phyloP scores from a whole-genome alignment of 495 filamentous ascomycete genomes.

The Daldinia loculata region DNA sequence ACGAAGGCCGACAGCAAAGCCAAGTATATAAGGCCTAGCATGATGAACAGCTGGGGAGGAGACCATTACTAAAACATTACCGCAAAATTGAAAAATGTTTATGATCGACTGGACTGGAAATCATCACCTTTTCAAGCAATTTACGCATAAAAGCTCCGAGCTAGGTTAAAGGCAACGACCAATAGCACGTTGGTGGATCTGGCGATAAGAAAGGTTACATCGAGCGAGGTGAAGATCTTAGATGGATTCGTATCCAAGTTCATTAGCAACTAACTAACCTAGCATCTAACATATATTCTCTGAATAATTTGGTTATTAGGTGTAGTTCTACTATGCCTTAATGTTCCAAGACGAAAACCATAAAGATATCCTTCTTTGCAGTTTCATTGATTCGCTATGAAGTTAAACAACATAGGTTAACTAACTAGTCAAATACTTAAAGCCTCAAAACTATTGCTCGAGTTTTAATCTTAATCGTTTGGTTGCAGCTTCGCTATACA shows the following conservation, averaged over 20 bases:
- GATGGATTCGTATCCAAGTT: neutral
- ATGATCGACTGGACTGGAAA: neutral
- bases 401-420: no score
- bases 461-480: no score
- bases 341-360: no score
- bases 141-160: neutral
- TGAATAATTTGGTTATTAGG: no score
- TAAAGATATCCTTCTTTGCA: no score
- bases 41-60: neutral
- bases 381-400: no score
- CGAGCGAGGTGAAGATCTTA: neutral
- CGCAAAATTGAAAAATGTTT: neutral
- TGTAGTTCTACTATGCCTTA: no score
- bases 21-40: neutral
- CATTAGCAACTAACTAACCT: no score
- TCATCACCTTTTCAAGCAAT: neutral
- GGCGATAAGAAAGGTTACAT: constrained; percentile 6
- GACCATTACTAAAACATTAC: neutral
- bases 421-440: no score
- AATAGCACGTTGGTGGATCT: neutral
- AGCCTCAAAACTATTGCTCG: no score
- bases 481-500: no score
- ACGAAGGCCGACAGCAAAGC: neutral
- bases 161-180: neutral
- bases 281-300: no score